Conservation (phyloP, 208 protist genomes). For the Leishmania major region DNA sequence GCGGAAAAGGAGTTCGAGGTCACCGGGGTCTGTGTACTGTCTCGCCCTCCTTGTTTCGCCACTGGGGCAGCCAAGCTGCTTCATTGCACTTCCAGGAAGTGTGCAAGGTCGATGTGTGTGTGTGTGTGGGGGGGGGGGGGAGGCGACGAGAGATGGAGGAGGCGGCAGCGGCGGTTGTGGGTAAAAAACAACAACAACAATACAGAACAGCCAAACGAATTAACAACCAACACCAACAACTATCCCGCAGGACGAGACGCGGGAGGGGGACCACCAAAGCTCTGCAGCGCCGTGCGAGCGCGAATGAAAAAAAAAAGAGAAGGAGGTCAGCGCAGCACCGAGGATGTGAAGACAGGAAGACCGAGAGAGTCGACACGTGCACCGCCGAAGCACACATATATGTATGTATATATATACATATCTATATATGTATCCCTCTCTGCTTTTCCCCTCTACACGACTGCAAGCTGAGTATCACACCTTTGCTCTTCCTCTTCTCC, state of each 20-base stretch:
- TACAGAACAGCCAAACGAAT: background rate
- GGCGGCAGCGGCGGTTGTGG: background rate
- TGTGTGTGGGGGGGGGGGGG: no score
- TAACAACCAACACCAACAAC: background rate
- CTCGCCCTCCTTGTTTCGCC: background rate
- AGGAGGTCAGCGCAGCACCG: slow-evolving; percentile 9
- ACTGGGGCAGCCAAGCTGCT: background rate
- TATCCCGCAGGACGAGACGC: background rate
- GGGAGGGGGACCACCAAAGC: background rate
- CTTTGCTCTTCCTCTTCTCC: background rate
- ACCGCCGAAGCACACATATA: background rate
- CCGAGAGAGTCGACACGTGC: background rate
- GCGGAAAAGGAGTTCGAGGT: background rate
- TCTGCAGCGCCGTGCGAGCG: background rate
- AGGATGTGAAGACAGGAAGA: background rate
- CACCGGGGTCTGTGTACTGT: background rate
- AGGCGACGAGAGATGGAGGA: background rate
- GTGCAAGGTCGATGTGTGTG: background rate
- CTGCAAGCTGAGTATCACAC: background rate
- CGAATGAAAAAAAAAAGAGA: slow-evolving; percentile 10
- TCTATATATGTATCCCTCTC: background rate
- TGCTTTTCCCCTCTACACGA: background rate
- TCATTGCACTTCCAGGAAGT: background rate
- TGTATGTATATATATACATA: background rate
- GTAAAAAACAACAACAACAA: background rate